A percentile compares a stretch with the other conserved stretches of the same genome.
phyloP scores from a whole-genome alignment of 768 basidiomycete genomes.

The Pleurotus cornucopiae region DNA sequence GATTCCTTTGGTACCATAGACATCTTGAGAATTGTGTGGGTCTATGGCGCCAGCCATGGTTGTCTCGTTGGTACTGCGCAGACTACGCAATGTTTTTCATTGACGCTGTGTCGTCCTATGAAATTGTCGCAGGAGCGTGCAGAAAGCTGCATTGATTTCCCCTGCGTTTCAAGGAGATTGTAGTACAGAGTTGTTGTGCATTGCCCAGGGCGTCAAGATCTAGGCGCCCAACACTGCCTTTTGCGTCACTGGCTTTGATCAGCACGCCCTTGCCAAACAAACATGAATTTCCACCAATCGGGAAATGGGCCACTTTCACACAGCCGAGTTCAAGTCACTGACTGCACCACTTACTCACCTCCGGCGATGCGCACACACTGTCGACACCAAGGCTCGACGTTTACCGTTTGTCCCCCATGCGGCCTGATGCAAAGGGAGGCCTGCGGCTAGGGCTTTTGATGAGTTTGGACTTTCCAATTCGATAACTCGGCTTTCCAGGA shows the following conservation, averaged over 20 bases:
- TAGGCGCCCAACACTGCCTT: neutral
- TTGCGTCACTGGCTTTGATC: neutral
- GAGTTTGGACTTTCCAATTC: neutral
- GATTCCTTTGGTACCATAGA: no score
- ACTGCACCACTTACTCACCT: no score
- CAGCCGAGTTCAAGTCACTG: neutral
- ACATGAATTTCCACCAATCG: neutral
- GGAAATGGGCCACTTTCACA: neutral
- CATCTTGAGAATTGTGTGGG: no score
- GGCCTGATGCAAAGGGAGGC: neutral
- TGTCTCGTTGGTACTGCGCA: no score
- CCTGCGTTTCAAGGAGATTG: slow-evolving; percentile 3
- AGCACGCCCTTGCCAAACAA: neutral
- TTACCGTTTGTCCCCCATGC: slow-evolving; percentile 1
- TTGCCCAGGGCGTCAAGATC: slow-evolving; percentile 1
- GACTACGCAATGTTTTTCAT: no score
- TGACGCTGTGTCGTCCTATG: neutral
- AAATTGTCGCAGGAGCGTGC: neutral
- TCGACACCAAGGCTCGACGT: neutral
- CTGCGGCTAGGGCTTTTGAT: neutral
- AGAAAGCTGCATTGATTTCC: neutral
- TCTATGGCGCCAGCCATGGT: no score
- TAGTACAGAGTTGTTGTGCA: neutral
- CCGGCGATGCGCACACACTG: slow-evolving; percentile 6
- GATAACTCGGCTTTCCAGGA: neutral